Percentiles rank a stretch among this genome's conserved stretches.
Conservation (phyloP, 2,329 filamentous ascomycete genomes). For the Byssothecium circinans region DNA sequence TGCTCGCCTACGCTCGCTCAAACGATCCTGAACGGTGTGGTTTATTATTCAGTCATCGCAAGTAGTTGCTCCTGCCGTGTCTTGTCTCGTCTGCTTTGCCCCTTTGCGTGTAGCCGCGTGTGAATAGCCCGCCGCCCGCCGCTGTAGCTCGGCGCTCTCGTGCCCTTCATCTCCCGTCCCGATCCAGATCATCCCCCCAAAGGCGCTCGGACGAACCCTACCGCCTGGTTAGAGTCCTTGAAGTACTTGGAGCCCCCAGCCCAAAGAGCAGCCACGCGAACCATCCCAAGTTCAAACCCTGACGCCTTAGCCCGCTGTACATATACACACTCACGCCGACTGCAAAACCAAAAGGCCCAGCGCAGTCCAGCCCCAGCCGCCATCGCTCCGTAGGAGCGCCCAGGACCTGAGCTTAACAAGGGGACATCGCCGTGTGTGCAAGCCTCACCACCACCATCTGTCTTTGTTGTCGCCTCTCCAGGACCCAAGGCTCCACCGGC, state of each 20-base stretch:
- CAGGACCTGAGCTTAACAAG: slow-evolving; percentile 55
- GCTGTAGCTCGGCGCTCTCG: slow-evolving; percentile 39
- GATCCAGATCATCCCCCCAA: slow-evolving; percentile 42
- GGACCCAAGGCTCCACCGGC: slow-evolving; percentile 22
- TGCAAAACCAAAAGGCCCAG: slow-evolving; percentile 39
- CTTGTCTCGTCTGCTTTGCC: slow-evolving; percentile 42
- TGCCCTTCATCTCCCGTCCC: slow-evolving; percentile 41
- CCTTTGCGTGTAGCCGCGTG: slow-evolving; percentile 41
- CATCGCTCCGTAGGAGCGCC: slow-evolving; percentile 48
- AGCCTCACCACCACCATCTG: slow-evolving; percentile 41
- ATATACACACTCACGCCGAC: slow-evolving; percentile 47
- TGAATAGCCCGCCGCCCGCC: slow-evolving; percentile 40
- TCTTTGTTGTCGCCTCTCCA: slow-evolving; percentile 22
- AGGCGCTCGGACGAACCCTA: slow-evolving; percentile 47
- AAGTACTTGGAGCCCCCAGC: slow-evolving; percentile 32
- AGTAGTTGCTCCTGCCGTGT: slow-evolving; percentile 42
- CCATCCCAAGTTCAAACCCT: slow-evolving; percentile 31
- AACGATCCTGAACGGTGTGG: slow-evolving; percentile 40
- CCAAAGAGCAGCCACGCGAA: slow-evolving; percentile 48
- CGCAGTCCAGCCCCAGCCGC: slow-evolving; percentile 51
- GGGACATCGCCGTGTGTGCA: slow-evolving; percentile 49
- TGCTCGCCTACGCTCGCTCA: slow-evolving; percentile 32
- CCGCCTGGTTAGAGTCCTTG: slow-evolving; percentile 43
- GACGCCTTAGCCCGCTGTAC: slow-evolving; percentile 46
- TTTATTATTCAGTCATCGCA: slow-evolving; percentile 40